These are phyloP conservation scores for Talaromyces sp. DNA, from an alignment of 2,329 filamentous ascomycete genomes.

Conservation along the genomic window DNA sequence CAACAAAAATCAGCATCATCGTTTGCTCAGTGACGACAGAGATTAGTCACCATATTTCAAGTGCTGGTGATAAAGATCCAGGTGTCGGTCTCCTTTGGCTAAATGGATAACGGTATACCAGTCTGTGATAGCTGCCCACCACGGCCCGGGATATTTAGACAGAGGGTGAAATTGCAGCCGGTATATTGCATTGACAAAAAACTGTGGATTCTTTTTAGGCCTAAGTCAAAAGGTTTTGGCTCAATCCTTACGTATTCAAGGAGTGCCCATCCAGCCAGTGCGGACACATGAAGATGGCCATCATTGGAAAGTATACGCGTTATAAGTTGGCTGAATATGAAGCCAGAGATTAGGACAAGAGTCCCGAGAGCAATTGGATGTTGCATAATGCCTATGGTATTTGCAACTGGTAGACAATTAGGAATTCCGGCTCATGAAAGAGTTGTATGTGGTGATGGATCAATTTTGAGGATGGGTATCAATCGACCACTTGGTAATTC, in stretches of 20 bases:
- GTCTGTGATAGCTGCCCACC: background rate
- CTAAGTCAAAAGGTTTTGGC: background rate
- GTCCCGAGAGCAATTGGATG: background rate
- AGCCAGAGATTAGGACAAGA: background rate
- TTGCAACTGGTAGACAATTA: background rate
- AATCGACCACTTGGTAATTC: background rate
- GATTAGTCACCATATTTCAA: background rate
- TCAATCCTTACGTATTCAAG: background rate
- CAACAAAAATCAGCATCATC: background rate
- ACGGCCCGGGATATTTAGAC: background rate
- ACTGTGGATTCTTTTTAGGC: background rate
- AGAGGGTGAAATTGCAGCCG: background rate
- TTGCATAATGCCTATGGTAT: background rate
- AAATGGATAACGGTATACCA: background rate
- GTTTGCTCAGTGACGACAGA: background rate
- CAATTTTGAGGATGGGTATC: too few relatives aligned
- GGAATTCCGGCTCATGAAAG: background rate
- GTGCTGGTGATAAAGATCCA: background rate
- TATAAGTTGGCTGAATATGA: background rate
- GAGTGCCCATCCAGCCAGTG: background rate
- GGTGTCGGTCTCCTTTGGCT: background rate
- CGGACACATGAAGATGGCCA: background rate
- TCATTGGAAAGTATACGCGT: background rate
- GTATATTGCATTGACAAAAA: background rate
- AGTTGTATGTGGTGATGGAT: background rate